Evolutionary conservation across 2,329 filamentous ascomycete genomes (phyloP).

Genomic region (Cercospora sp.): DNA sequence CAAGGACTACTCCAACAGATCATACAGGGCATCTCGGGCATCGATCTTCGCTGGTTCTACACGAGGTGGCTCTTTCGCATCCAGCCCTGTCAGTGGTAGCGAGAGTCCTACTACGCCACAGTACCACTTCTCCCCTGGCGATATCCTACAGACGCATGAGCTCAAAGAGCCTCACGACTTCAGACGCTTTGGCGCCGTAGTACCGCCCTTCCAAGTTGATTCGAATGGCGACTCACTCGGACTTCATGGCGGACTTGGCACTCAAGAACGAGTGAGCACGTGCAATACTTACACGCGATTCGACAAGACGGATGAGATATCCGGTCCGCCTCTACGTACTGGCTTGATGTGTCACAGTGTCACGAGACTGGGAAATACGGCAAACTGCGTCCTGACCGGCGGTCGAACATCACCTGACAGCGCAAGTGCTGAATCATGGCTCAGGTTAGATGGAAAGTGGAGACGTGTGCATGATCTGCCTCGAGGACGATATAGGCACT

Average conservation of each 20-base stretch:
- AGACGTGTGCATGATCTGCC: conserved; percentile 65
- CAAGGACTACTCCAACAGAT: conserved; percentile 29
- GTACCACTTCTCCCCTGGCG: conserved; percentile 28
- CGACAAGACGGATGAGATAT: conserved; percentile 29
- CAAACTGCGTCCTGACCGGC: conserved; percentile 66
- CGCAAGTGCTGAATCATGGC: conserved; percentile 73
- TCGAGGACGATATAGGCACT: conserved; percentile 72
- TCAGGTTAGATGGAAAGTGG: conserved; percentile 66
- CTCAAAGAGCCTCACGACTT: conserved; percentile 32
- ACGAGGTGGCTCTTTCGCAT: conserved; percentile 22
- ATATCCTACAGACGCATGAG: conserved; percentile 33
- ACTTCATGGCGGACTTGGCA: conserved; percentile 49
- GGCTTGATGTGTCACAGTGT: conserved; percentile 72
- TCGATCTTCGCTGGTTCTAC: conserved; percentile 28
- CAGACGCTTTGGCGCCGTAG: conserved; percentile 44
- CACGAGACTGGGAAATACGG: conserved; percentile 59
- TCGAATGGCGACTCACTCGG: conserved; percentile 38
- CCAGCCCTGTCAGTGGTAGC: conserved; percentile 20
- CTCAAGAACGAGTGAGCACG: conserved; percentile 50
- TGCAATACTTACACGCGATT: conserved; percentile 47
- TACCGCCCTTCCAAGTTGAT: conserved; percentile 35
- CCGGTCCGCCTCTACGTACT: conserved; percentile 35
- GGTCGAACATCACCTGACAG: conserved; percentile 75
- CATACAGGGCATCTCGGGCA: conserved; percentile 28
- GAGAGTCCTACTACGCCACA: conserved; percentile 27